Base-by-base conservation (phyloP, 192 early-diverging fungal genomes). In the Dissophora ornata region DNA sequence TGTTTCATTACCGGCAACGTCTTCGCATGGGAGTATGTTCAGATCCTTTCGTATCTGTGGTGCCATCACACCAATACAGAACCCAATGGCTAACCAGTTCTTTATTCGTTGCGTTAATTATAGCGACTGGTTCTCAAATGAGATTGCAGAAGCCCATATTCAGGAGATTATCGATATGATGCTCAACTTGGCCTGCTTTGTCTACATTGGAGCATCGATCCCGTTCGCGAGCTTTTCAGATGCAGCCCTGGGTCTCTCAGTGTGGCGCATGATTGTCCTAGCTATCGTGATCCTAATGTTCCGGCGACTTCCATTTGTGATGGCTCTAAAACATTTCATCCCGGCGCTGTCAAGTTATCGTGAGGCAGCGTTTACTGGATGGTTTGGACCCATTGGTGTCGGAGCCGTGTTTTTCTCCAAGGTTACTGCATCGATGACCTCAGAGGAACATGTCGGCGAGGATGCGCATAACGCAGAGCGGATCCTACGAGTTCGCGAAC, bases 111-210 rank as follows among this genome's bases (percentile, higher is more conserved):
- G 36, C 13, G 6, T 38, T 13, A 9, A 22, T 9, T 44, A 9
- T 68, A 83, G 82, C 52, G 91, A 90, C 49, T 98, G 95, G 95
- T 97, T 95, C 73, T 87, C 89, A 40, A 74, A 92, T 24, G 91
- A 95, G 59, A 89, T 90, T 19, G 83, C 92, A 30, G 91, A 93
- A 47, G 89, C 92, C 1, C 90, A 94, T 22, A 84, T 97, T 26
- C 96, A 97, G 80, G 95, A 97, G 78, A 91, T 92, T 3, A 86
- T 98, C 46, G 95, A 96, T 67, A 90, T 87, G 73, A 78, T 98
- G 64, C 70, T 97, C 40, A 97, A 95, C 78, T 79, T 94, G 62
- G 79, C 93, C 4, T 91, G 94, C 42, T 98, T 98, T 82, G 87
- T 97, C 19, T 98, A 91, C 61, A 90, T 95, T 81, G 94, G 93